Conservation (phyloP, 768 basidiomycete species). For the Megacollybia marginata region DNA sequence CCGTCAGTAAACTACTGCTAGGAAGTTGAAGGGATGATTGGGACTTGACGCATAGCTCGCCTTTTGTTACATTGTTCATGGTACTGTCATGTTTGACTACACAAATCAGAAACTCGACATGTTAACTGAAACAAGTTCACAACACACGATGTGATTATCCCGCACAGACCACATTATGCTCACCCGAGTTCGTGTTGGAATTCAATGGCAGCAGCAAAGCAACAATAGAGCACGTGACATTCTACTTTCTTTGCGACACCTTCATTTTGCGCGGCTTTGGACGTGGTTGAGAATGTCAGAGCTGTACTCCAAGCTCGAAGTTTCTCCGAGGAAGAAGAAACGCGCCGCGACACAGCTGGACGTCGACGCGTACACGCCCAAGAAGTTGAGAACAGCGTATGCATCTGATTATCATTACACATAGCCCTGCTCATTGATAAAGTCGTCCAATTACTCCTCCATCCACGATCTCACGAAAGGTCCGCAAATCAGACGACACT, state of each 20-base stretch:
- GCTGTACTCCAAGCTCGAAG: conserved; percentile 44
- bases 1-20: no score
- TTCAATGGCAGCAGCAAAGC: no score
- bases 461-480: conserved; percentile 32
- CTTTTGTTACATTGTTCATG: no score
- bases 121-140: no score
- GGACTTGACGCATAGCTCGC: no score
- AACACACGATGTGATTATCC: no score
- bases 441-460: conserved; percentile 45
- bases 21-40: no score
- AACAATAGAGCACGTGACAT: background rate
- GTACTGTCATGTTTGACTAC: no score
- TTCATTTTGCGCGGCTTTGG: background rate
- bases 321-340: conserved; percentile 63
- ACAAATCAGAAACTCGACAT: no score
- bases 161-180: no score
- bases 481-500: conserved; percentile 10
- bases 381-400: conserved; percentile 55
- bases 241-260: background rate
- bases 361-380: conserved; percentile 59
- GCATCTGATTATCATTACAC: conserved; percentile 11
- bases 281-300: background rate
- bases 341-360: conserved; percentile 46
- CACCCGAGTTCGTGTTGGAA: no score
- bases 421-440: background rate